Base-by-base conservation (phyloP, 2,329 filamentous ascomycete species). In the Graphilbum fragrans region DNA sequence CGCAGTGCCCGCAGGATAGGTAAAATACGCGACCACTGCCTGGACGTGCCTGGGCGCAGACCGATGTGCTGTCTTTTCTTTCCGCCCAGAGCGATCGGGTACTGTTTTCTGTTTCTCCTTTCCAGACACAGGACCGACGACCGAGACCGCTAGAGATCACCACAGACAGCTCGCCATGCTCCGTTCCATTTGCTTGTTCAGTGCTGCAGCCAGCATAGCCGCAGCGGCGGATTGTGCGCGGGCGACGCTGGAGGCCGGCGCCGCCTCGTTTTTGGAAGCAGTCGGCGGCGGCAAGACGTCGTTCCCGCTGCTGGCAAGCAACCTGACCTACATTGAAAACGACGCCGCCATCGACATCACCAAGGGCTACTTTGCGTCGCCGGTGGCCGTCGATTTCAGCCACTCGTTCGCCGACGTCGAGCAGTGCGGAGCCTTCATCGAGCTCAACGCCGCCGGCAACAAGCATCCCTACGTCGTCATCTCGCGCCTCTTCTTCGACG, bases 321-420 rank as follows among this genome's bases (percentile, higher is more conserved):
- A 39, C 27, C 37, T 49, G 25, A 41, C 37, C 16, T 53, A 53
- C 41, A 20, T 37, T n/a, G 52, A 54, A 37, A 54, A 54, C 43
- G 48, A 51, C 41, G 41, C 29, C 14, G 23, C 41, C 8, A 27
- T 47, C 17, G 49, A 50, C 40, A 47, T 53, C 21, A 17, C 38
- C 10, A 49, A 49, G 40, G 48, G 50, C 25, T 47, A 53, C 18
- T 34, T 54, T 8, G 44, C 49, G 9, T 39, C 46, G 29, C 23
- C 41, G 35, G 42, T 54, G 35, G 45, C 37, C 27, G 47, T 53
- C 41, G 49, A 51, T 45, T 49, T 48, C 41, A 49, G 48, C 43
- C 48, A 47, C 43, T 48, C 41, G 32, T 41, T 54, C 22, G 37
- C 46, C 39, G 51, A 54, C 41, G 50, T 47, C 1, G 47, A 44